Evolutionary conservation across 345 rosid genomes (phyloP), one percentile per base, ranked within the genome.

Genomic region (Raphanus raphanistrum): DNA sequence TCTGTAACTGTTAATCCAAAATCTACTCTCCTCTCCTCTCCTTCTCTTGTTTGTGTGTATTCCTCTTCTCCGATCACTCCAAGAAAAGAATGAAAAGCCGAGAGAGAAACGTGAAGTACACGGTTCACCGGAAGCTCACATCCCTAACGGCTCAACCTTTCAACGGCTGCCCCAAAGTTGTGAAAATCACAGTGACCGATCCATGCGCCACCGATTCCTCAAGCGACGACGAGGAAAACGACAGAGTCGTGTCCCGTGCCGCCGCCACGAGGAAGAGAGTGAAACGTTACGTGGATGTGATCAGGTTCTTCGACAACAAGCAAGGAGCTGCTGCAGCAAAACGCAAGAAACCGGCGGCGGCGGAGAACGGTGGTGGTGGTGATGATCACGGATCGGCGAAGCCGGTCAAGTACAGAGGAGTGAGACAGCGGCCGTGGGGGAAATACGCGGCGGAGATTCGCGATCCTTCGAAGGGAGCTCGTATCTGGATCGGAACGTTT

Each of bases 381-480:
- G 21, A 21, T 21, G 48, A 10, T 41, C 36, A 32, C 36, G 48
- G 4, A 54, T 28, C 3, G 84, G 76, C 1, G 69, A 62, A 62
- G 52, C 71, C 82, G 0, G 68, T 77, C 5, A 88, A 76, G 63
- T 92, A 90, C 10, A 81, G 88, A 32, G 97, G 97, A 4, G 95
- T 90, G 12, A 76, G 97, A 31, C 88, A 64, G 52, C 64, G 97
- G 48, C 92, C 89, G 1, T 92, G 95, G 95, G 97, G 97, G 0
- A 84, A 84, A 76, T 92, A 85, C 86, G 92, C 93, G 1, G 92
- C 97, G 12, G 97, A 92, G 88, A 92, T 92, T 77, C 83, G 97
- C 26, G 90, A 92, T 72, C 92, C 95, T 2, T 17, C 65, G 0
- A 78, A 71, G 5, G 70, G 86, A 15, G 60, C 76, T 4, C 76